Conservation (phyloP, 257 asterid genomes). For the Petrea volubilis region DNA sequence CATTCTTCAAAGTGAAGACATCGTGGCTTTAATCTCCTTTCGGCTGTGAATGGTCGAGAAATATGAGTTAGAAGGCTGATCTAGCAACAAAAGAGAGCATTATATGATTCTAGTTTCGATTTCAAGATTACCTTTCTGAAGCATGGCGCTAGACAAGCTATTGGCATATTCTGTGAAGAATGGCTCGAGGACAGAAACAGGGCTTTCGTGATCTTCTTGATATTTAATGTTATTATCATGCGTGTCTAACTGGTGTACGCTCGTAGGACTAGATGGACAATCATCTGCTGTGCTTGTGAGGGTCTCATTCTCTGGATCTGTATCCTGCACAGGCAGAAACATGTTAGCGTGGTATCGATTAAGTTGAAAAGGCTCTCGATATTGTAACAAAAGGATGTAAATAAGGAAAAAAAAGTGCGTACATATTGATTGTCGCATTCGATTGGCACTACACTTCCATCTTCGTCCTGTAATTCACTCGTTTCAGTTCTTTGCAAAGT, state of each 20-base stretch:
- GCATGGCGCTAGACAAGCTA: constrained; percentile 34
- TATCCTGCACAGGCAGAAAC: constrained; percentile 26
- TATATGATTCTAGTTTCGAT: not conserved
- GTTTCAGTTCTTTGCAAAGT: not conserved
- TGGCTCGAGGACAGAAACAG: constrained; percentile 71
- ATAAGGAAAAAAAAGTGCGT: too few species aligned
- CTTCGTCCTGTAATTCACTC: constrained; percentile 14
- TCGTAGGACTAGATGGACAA: constrained; percentile 41
- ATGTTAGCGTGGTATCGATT: not conserved
- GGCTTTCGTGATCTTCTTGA: constrained; percentile 63
- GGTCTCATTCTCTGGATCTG: too few species aligned
- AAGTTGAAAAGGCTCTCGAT: too few species aligned
- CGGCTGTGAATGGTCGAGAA: constrained; percentile 35
- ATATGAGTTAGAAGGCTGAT: not conserved
- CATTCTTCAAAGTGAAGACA: constrained; percentile 52
- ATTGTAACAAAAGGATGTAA: too few species aligned
- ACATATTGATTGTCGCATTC: too few species aligned
- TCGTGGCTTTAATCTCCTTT: constrained; percentile 35
- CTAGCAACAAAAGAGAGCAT: not conserved
- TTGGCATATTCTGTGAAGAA: constrained; percentile 43
- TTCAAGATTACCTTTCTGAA: constrained; percentile 37
- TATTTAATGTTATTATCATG: constrained; percentile 29
- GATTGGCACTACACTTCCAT: constrained; percentile 2
- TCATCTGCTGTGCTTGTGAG: too few species aligned
- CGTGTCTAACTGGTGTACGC: constrained; percentile 31